Evolutionary conservation across 495 filamentous ascomycete genomes (phyloP).

Genomic region (Massariosphaeria phaeospora): DNA sequence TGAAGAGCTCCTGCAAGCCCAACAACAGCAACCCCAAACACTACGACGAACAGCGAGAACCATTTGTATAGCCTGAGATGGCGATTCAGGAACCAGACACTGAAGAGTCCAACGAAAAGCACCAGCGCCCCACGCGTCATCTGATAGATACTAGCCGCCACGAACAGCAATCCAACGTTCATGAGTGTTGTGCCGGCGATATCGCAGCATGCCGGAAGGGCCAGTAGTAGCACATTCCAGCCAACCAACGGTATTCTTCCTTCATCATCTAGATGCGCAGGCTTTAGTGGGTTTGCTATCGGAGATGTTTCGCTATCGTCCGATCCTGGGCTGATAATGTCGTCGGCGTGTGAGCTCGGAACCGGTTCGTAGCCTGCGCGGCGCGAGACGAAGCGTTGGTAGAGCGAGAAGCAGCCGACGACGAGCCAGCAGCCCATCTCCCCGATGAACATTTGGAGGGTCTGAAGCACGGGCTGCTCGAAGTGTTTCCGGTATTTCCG

Average conservation of each 20-base stretch:
- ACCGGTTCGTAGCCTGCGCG: conserved; percentile 63
- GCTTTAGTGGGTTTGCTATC: conserved; percentile 48
- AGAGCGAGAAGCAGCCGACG: conserved; percentile 60
- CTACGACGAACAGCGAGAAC: conserved; percentile 78
- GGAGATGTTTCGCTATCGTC: conserved; percentile 35
- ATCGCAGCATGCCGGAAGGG: conserved; percentile 86
- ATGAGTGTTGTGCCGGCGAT: conserved; percentile 93
- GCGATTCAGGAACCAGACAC: conserved; percentile 79
- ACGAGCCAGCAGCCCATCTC: conserved; percentile 92
- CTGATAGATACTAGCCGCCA: conserved; percentile 93
- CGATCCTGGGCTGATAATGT: not conserved
- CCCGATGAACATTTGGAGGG: conserved; percentile 89
- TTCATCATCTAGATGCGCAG: conserved; percentile 39
- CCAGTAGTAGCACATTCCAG: conserved; percentile 68
- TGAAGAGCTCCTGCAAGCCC: conserved; percentile 81
- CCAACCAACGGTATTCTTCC: conserved; percentile 58
- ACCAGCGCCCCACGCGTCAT: conserved; percentile 96
- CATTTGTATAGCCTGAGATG: conserved; percentile 80
- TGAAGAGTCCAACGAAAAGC: conserved; percentile 92
- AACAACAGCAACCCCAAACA: conserved; percentile 82
- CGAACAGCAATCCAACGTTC: conserved; percentile 90
- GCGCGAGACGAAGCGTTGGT: conserved; percentile 53
- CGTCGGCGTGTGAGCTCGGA: conserved; percentile 18
- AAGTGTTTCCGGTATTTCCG: conserved; percentile 64
- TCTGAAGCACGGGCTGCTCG: conserved; percentile 95